These are phyloP conservation scores for Hypoxylon sp. DNA, from an alignment of 2,329 filamentous ascomycete species.

Conservation along the genomic window DNA sequence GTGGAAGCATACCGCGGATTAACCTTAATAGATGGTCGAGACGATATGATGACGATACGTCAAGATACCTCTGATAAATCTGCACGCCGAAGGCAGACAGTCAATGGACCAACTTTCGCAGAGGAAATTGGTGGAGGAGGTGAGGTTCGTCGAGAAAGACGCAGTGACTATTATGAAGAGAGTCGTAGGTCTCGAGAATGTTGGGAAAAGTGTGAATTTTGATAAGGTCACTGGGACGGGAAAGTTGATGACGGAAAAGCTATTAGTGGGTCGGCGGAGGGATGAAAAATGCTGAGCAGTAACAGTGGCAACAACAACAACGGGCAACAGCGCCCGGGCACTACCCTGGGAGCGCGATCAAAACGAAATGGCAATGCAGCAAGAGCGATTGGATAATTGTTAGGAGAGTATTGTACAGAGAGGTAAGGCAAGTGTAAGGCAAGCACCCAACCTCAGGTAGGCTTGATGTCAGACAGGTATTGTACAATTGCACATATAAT, in stretches of 20 bases:
- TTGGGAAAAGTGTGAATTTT: not conserved
- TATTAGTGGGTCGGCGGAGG: not conserved
- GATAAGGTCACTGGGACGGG: not conserved
- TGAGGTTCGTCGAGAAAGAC: not conserved
- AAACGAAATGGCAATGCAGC: conserved; percentile 1
- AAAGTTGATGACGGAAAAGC: not conserved
- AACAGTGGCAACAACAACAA: not conserved
- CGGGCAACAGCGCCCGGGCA: not conserved
- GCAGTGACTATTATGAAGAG: no score
- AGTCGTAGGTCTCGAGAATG: not conserved
- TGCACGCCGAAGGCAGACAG: not conserved
- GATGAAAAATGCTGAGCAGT: not conserved
- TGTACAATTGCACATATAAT: not conserved
- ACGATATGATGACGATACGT: not conserved
- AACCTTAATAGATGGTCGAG: not conserved
- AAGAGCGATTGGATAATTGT: conserved; percentile 4
- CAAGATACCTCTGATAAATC: not conserved
- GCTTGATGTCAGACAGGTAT: not conserved
- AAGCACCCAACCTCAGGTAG: not conserved
- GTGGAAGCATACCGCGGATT: conserved; percentile 20
- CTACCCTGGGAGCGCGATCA: not conserved
- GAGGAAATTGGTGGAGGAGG: not conserved
- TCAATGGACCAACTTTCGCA: not conserved
- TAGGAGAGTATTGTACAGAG: not conserved
- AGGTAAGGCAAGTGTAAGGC: not conserved